Evolutionary conservation across 2,329 filamentous ascomycete genomes (phyloP).

Genomic region (Coniochaeta sp.): DNA sequence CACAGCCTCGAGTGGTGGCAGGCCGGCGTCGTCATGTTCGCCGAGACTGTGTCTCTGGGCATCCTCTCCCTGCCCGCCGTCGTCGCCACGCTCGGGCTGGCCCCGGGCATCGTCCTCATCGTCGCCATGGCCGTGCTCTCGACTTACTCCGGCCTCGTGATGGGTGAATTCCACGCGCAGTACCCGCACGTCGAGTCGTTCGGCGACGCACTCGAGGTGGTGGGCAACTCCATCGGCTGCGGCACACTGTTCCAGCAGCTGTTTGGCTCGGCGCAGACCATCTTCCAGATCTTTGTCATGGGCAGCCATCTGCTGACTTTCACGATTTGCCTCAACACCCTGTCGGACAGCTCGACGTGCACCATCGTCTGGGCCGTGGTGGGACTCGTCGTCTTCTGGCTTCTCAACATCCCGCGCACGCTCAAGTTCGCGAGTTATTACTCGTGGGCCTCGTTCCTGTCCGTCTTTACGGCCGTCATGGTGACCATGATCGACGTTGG

Average conservation of each 20-base stretch:
- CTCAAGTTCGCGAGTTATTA: slow-evolving; percentile 56
- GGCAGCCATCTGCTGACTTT: slow-evolving; percentile 63
- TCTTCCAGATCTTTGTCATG: slow-evolving; percentile 63
- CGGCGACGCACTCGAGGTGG: slow-evolving; percentile 56
- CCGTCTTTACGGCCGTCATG: slow-evolving; percentile 55
- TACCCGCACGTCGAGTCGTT: slow-evolving; percentile 63
- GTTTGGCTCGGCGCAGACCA: slow-evolving; percentile 49
- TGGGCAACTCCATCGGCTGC: slow-evolving; percentile 36
- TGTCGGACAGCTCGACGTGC: slow-evolving; percentile 53
- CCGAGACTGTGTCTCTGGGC: slow-evolving; percentile 38
- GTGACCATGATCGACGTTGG: slow-evolving; percentile 58
- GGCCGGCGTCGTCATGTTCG: slow-evolving; percentile 35
- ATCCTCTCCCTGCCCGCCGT: slow-evolving; percentile 70
- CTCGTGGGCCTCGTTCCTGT: slow-evolving; percentile 48
- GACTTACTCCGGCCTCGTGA: slow-evolving; percentile 48
- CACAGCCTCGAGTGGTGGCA: too few species aligned
- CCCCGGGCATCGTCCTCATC: slow-evolving; percentile 67
- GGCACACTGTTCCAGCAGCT: slow-evolving; percentile 51
- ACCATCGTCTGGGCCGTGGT: slow-evolving; percentile 57
- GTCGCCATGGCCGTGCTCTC: slow-evolving; percentile 60
- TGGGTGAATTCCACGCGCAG: slow-evolving; percentile 63
- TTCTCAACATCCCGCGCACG: slow-evolving; percentile 54
- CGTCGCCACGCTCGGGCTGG: slow-evolving; percentile 63
- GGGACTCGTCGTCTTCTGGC: slow-evolving; percentile 50
- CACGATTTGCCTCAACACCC: slow-evolving; percentile 58